Percentiles rank a stretch among this genome's conserved stretches.
Evolutionary conservation across 192 early-diverging fungal species (phyloP).

Genomic region (Backusella mclennaniae): DNA sequence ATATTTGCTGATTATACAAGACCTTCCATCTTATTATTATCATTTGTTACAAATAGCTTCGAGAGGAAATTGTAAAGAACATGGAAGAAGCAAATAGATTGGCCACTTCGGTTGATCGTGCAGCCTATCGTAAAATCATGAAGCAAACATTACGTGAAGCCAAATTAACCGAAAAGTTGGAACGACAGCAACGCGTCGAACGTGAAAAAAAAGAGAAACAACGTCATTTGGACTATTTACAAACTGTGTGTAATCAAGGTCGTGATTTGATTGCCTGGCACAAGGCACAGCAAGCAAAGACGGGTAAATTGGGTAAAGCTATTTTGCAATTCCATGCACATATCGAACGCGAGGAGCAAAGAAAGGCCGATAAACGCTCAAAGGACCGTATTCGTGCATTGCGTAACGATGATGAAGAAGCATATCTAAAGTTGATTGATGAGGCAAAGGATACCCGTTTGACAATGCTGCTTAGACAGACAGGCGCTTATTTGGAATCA

Average conservation of each 20-base stretch:
- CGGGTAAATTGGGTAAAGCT: slow-evolving; percentile 70
- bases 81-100: slow-evolving; percentile 73
- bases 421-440: slow-evolving; percentile 92
- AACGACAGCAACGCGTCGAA: slow-evolving; percentile 85
- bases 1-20: background rate
- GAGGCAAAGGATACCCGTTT: slow-evolving; percentile 96
- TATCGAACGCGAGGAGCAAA: slow-evolving; percentile 91
- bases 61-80: slow-evolving; percentile 71
- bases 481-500: slow-evolving; percentile 79
- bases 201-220: slow-evolving; percentile 84
- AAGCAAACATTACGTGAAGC: slow-evolving; percentile 82
- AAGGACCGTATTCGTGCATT: slow-evolving; percentile 96
- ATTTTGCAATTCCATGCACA: slow-evolving; percentile 76
- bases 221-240: slow-evolving; percentile 79
- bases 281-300: slow-evolving; percentile 64
- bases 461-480: slow-evolving; percentile 86
- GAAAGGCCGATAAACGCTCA: slow-evolving; percentile 74
- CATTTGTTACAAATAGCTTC: slow-evolving; percentile 41
- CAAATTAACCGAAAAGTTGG: slow-evolving; percentile 83
- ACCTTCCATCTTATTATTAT: background rate
- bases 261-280: slow-evolving; percentile 72
- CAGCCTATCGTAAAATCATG: slow-evolving; percentile 73
- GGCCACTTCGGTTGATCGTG: slow-evolving; percentile 76
- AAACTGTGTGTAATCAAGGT: slow-evolving; percentile 72
- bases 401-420: slow-evolving; percentile 95